Evolutionary conservation across 352 stramenopile genomes (phyloP).

Genomic region (Pythium scleroteichum): DNA sequence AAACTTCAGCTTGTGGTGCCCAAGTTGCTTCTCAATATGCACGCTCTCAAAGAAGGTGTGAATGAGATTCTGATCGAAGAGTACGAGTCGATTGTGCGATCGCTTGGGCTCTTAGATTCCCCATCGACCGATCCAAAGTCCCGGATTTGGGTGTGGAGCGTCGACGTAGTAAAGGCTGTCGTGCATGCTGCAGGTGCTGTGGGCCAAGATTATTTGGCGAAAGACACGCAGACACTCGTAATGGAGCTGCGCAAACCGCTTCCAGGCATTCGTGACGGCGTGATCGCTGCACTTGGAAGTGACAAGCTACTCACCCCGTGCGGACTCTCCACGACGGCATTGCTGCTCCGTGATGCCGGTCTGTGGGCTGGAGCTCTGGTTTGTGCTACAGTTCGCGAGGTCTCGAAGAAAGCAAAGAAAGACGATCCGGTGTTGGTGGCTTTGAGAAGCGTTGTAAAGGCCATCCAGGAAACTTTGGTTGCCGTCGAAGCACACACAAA

Average conservation of each 20-base stretch:
- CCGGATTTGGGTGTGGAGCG: slow-evolving; percentile 62
- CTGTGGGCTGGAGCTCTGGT: slow-evolving; percentile 57
- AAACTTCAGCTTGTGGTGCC: slow-evolving; percentile 53
- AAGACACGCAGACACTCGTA: neutral
- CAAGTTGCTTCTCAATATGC: slow-evolving; percentile 48
- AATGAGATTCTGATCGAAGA: slow-evolving; percentile 29
- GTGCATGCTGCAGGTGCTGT: slow-evolving; percentile 19
- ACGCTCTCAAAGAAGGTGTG: slow-evolving; percentile 27
- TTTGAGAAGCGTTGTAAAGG: slow-evolving; percentile 60
- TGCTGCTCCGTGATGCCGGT: slow-evolving; percentile 59
- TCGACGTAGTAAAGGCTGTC: slow-evolving; percentile 20
- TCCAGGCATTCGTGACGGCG: slow-evolving; percentile 18
- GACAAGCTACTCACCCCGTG: slow-evolving; percentile 43
- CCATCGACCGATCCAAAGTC: slow-evolving; percentile 28
- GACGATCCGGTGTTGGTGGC: slow-evolving; percentile 40
- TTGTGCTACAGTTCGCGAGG: slow-evolving; percentile 39
- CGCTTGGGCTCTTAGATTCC: slow-evolving; percentile 18
- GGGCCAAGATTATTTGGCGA: slow-evolving; percentile 10
- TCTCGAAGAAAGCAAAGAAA: slow-evolving; percentile 69
- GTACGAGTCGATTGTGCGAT: slow-evolving; percentile 29
- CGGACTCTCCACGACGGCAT: slow-evolving; percentile 48
- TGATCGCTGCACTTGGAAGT: slow-evolving; percentile 12
- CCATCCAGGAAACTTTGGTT: slow-evolving; percentile 51
- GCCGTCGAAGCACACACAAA: slow-evolving; percentile 42
- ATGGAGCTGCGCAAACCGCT: slow-evolving; percentile 16